Conservation (phyloP, 768 basidiomycete genomes). For the Trametopsis cervina region DNA sequence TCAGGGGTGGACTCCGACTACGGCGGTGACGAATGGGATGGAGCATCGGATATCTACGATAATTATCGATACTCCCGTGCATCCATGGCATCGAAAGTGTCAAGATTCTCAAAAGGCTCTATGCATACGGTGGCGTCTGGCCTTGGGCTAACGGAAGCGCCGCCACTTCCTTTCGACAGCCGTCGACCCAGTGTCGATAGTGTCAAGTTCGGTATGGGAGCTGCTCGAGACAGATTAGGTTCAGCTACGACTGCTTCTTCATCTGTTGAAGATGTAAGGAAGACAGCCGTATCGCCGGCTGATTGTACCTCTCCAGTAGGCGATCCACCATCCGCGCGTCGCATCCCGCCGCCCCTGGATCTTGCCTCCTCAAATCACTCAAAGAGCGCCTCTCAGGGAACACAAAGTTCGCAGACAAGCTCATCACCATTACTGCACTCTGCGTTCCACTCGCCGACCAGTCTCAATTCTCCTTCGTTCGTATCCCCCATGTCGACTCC, state of each 20-base stretch:
- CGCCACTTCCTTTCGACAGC: constrained; percentile 24
- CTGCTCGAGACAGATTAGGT: background rate
- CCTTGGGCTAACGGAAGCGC: constrained; percentile 15
- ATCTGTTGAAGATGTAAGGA: constrained; percentile 6
- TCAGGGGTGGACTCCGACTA: constrained; percentile 18
- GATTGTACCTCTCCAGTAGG: background rate
- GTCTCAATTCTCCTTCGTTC: constrained; percentile 11
- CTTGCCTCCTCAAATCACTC: constrained; percentile 12
- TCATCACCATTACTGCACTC: constrained; percentile 35
- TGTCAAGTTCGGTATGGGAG: constrained; percentile 1
- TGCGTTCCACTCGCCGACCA: constrained; percentile 34
- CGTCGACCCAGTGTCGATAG: constrained; percentile 17
- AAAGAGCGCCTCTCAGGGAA: background rate
- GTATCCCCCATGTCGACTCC: constrained; percentile 16
- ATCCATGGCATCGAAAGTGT: constrained; percentile 41
- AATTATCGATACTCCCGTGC: constrained; percentile 68
- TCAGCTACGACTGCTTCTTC: background rate
- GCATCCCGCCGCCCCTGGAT: constrained; percentile 13
- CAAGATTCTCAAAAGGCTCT: constrained; percentile 30
- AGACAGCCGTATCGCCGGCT: background rate
- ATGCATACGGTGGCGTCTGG: constrained; percentile 19
- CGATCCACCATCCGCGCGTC: background rate
- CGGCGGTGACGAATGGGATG: constrained; percentile 52
- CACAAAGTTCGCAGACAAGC: constrained; percentile 5
- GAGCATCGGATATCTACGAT: constrained; percentile 70